These are phyloP conservation scores for Borealophlyctis nickersoniae DNA, from an alignment of 192 early-diverging fungal genomes.

Conservation along the genomic window DNA sequence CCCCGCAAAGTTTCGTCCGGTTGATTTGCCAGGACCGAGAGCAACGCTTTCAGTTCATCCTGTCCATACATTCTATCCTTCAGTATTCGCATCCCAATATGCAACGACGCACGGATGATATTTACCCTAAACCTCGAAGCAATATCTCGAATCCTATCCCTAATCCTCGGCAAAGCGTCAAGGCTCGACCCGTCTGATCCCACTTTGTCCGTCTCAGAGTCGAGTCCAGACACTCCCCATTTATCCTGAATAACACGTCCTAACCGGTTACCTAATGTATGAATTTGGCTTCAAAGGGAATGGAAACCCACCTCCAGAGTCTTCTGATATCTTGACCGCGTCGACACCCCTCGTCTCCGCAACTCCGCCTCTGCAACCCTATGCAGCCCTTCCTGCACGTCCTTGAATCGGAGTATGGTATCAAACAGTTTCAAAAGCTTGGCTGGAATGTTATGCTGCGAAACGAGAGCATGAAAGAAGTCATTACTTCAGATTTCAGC, in stretches of 20 bases:
- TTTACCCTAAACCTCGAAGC: not conserved
- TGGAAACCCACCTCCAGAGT: not conserved
- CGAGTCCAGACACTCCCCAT: not conserved
- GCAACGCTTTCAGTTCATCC: slow-evolving; percentile 48
- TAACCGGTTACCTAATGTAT: too few relatives aligned
- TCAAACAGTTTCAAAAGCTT: slow-evolving; percentile 60
- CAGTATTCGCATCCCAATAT: slow-evolving; percentile 10
- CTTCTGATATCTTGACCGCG: slow-evolving; percentile 34
- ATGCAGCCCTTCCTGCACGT: slow-evolving; percentile 45
- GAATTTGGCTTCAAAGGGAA: too few relatives aligned
- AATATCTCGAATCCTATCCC: not conserved
- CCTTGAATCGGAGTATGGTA: slow-evolving; percentile 58
- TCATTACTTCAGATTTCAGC: too few relatives aligned
- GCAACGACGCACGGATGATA: not conserved
- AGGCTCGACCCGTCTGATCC: not conserved
- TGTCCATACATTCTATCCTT: slow-evolving; percentile 14
- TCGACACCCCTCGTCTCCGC: slow-evolving; percentile 24
- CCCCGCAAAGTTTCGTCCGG: slow-evolving; percentile 70
- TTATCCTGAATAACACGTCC: not conserved
- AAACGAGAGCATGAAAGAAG: not conserved
- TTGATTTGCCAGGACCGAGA: slow-evolving; percentile 57
- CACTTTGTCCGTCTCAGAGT: too few relatives aligned
- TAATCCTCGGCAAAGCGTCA: not conserved
- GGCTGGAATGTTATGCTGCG: slow-evolving; percentile 17
- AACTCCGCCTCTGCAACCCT: slow-evolving; percentile 42